A percentile compares a stretch with the other conserved stretches of the same genome.
Evolutionary conservation across 1,139 yeast species (phyloP).

Genomic region (Saccharomyces hybrid): DNA sequence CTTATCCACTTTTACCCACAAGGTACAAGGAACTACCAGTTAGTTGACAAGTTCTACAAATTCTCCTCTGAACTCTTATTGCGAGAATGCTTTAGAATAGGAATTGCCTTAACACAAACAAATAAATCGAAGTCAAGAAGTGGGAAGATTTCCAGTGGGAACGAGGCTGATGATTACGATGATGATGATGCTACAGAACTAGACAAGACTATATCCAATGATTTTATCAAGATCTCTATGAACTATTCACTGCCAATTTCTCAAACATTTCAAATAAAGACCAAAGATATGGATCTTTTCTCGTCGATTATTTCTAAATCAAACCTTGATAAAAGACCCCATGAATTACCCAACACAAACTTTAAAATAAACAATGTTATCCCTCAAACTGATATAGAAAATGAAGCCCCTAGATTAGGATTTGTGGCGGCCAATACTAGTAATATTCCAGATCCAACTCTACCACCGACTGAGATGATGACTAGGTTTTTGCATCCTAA

Average conservation of each 20-base stretch:
- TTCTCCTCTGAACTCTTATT: slow-evolving; percentile 62
- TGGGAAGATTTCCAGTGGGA: slow-evolving; percentile 1
- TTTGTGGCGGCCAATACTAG: slow-evolving; percentile 33
- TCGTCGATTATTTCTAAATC: slow-evolving; percentile 39
- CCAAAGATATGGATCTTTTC: slow-evolving; percentile 38
- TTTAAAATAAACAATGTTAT: slow-evolving; percentile 30
- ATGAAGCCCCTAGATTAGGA: slow-evolving; percentile 32
- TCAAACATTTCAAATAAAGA: slow-evolving; percentile 50
- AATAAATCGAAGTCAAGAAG: slow-evolving; percentile 2
- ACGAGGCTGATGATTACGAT: slow-evolving; percentile 12
- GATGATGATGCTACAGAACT: slow-evolving; percentile 25
- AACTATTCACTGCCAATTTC: slow-evolving; percentile 53
- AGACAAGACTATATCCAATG: slow-evolving; percentile 38
- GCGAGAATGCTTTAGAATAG: slow-evolving; percentile 57
- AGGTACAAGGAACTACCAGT: slow-evolving; percentile 51
- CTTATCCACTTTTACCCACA: slow-evolving; percentile 43
- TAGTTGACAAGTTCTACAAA: slow-evolving; percentile 62
- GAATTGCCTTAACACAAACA: slow-evolving; percentile 27
- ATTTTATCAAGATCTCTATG: slow-evolving; percentile 59
- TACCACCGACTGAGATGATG: slow-evolving; percentile 60
- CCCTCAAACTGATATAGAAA: slow-evolving; percentile 31
- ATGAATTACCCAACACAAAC: slow-evolving; percentile 29
- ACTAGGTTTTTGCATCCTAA: slow-evolving; percentile 75
- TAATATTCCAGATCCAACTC: slow-evolving; percentile 55
- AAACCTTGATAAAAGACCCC: slow-evolving; percentile 27